Conservation (phyloP, 768 basidiomycete genomes). For the Dacryopinax spathularia region DNA sequence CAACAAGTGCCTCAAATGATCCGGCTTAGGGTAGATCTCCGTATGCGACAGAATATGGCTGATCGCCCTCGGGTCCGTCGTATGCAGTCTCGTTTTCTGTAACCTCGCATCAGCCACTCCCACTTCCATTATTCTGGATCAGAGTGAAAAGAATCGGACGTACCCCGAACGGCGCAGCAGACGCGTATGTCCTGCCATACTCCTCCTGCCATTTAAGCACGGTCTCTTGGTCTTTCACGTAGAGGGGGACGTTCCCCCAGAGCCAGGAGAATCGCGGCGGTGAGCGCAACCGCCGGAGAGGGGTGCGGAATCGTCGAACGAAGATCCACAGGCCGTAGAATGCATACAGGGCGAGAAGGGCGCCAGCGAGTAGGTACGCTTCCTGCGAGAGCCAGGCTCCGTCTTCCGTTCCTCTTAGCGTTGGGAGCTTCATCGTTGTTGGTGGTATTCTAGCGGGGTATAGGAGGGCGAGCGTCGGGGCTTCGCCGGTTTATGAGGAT, state of each 20-base stretch:
- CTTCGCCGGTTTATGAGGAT: too few species aligned
- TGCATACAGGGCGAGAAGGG: not conserved
- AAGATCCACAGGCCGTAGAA: not conserved
- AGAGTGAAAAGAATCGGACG: not conserved
- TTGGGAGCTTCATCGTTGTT: too few species aligned
- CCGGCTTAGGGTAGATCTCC: constrained; percentile 63
- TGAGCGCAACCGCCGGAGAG: not conserved
- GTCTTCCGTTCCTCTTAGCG: not conserved
- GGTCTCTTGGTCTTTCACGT: not conserved
- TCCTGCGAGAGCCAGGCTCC: not conserved
- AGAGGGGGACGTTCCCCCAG: not conserved
- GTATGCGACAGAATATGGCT: constrained; percentile 59
- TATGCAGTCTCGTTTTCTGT: constrained; percentile 64
- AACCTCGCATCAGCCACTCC: not conserved
- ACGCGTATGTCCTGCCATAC: not conserved
- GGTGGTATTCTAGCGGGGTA: too few species aligned
- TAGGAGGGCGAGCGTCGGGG: too few species aligned
- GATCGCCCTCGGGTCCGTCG: constrained; percentile 64
- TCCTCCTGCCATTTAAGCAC: not conserved
- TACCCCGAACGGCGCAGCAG: not conserved
- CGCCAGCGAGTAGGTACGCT: not conserved
- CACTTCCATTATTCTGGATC: not conserved
- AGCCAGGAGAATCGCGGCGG: not conserved
- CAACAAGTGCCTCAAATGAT: constrained; percentile 39
- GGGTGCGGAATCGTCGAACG: not conserved